Base-by-base conservation (phyloP, 768 basidiomycete genomes). In the Lactarius sp. region DNA sequence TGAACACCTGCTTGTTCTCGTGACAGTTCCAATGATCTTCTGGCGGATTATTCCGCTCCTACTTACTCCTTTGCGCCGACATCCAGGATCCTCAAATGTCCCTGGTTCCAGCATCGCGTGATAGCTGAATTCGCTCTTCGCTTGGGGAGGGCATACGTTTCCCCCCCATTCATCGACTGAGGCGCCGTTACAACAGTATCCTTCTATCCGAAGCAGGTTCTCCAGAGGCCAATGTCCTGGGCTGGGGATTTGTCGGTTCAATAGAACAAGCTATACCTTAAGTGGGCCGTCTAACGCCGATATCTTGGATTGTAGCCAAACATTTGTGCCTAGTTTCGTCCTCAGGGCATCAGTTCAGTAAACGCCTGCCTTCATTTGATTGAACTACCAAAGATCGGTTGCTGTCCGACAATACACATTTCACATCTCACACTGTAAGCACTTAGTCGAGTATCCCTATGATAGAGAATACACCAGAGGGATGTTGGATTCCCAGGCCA, bases 191-290 rank as follows among this genome's bases (percentile, higher is more conserved):
- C 47, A 20, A 52, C 9, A 37, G 22, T 22, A 50, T 59, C 36
- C 27, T 59, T 51, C 53, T 18, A 64, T 59, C 57, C 46, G 52
- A 60, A 37, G 39, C 7, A 55, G 47, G 47, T 39, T n/a, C 36
- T 39, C 22, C 54, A 52, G 27, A 22, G 31, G 64, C 64, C 64
- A 60, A 52, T 50, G 41, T 42, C 64, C 64, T 56, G 64, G 64
- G 7, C 16, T 33, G 18, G 13, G 59, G 53, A 27, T 46, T 36
- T 33, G 27, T 56, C 41, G 54, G 54, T 34, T 27, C 39, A 37
- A 52, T 52, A 27, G 53, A 44, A 51, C 59, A 56, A 64, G 27
- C 59, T 56, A 65, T 60, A n/a, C 64, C 59, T 52, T 46, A 56
- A 62, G 55, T 52, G 22, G 59, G 20, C 34, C 59, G 60, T 44